These are phyloP conservation scores for Aquanectria penicillioides DNA, from an alignment of 2,329 filamentous ascomycete species.

Conservation along the genomic window DNA sequence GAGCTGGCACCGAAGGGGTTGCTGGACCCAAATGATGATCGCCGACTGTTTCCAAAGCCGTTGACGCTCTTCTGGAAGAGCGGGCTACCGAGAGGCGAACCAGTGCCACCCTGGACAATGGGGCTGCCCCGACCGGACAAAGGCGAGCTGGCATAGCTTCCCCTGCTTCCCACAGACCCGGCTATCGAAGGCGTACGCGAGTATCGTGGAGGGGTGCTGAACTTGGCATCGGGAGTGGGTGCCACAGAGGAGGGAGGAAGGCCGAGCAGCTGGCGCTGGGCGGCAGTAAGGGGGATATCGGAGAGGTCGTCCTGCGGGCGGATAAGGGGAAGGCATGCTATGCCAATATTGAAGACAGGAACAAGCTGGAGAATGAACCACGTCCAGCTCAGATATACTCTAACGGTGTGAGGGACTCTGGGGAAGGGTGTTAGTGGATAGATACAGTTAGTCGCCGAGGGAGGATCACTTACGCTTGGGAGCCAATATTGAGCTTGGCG, in stretches of 20 bases:
- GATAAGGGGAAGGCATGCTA: constrained; percentile 78
- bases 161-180: constrained; percentile 69
- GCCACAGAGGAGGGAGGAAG: constrained; percentile 73
- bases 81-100: constrained; percentile 57
- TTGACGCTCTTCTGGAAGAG: constrained; percentile 76
- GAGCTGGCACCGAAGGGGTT: constrained; percentile 63
- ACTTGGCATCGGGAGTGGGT: constrained; percentile 74
- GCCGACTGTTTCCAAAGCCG: constrained; percentile 58
- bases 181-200: constrained; percentile 75
- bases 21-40: constrained; percentile 71
- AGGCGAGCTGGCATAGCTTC: constrained; percentile 67
- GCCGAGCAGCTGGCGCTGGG: constrained; percentile 84
- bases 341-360: constrained; percentile 75
- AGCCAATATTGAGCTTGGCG: constrained; percentile 48
- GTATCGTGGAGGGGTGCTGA: constrained; percentile 89
- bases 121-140: constrained; percentile 66
- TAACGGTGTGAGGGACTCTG: constrained; percentile 47
- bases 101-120: constrained; percentile 43
- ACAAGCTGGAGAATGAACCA: constrained; percentile 63
- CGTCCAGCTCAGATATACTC: constrained; percentile 53
- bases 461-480: constrained; percentile 51
- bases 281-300: constrained; percentile 85
- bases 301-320: constrained; percentile 78
- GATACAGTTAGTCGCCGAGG: not conserved
- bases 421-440: constrained; percentile 27